Evolutionary conservation across 805 yeast species (phyloP), one percentile per base, ranked within the genome.

Genomic region (Isabelozyma rhagii): DNA sequence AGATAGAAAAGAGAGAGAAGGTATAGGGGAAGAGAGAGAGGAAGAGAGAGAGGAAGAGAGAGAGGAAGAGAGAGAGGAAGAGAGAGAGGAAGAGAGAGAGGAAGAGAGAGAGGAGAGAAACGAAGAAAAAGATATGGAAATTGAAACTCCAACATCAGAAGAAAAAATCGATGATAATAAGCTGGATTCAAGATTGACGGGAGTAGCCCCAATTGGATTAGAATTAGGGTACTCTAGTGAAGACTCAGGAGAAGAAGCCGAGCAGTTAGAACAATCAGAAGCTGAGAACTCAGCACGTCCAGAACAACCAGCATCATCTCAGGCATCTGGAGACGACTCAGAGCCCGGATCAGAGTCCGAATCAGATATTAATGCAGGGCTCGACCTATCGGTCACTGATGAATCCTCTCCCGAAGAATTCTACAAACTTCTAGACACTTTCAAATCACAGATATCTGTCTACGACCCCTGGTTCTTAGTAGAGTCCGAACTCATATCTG

Each of bases 401-500:
- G 51, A 41, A n/a, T 11, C 42, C 6, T 45, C 48, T 18, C 47
- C 39, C 14, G 21, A 25, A 15, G 61, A 58, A 6, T 72, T 72
- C 54, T 49, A 50, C 5, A 42, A 29, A 1, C 57, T 73, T 11
- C 57, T 74, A 5, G 66, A 71, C 36, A 43, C 42, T 15, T 57
- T 58, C 46, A 49, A 57, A 44, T 47, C 56, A 15, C 49, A 51
- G 31, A 67, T 73, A 15, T 66, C 73, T 6, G 39, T 59, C 17
- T 71, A 61, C 54, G 71, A 71, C 41, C 67, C 75, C 4, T 74
- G 77, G 74, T 60, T 58, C 45, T 45, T 74, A 25, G 62, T 72
- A 0, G 74, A 71, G 50, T 77, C 71, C 44, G 71, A 68, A 17
- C 52, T 69, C 9, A 54, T 70, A 6, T 44, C 54, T 1, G 64